phyloP scores from a whole-genome alignment of 1,284 basidiomycete genomes.

The Cutaneotrichosporon cutaneum region DNA sequence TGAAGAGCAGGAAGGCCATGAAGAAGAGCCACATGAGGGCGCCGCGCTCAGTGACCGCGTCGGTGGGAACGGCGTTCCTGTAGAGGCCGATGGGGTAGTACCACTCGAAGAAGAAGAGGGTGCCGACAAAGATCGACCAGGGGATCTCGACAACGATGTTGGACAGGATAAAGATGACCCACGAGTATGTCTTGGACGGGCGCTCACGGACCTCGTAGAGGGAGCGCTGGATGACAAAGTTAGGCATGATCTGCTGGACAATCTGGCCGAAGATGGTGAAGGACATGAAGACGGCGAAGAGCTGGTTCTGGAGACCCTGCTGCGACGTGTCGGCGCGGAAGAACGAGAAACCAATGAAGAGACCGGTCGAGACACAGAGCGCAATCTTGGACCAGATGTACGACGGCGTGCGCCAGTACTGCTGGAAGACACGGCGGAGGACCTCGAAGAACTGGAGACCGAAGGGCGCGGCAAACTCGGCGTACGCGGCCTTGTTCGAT shows the following conservation, averaged over 20 bases:
- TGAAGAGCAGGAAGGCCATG: slow-evolving; percentile 51
- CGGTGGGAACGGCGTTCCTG: slow-evolving; percentile 46
- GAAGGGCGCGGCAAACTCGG: slow-evolving; percentile 61
- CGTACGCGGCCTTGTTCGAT: slow-evolving; percentile 42
- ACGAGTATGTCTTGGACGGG: slow-evolving; percentile 75
- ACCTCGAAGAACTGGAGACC: slow-evolving; percentile 59
- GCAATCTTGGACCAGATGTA: slow-evolving; percentile 74
- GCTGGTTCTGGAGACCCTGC: slow-evolving; percentile 76
- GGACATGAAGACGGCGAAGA: slow-evolving; percentile 59
- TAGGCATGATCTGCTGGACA: slow-evolving; percentile 53
- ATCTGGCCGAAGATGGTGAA: slow-evolving; percentile 53
- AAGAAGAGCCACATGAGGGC: slow-evolving; percentile 50
- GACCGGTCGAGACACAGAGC: slow-evolving; percentile 50
- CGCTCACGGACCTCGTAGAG: slow-evolving; percentile 73
- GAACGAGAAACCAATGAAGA: slow-evolving; percentile 60
- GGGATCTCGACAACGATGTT: slow-evolving; percentile 54
- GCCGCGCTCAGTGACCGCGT: slow-evolving; percentile 44
- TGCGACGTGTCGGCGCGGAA: slow-evolving; percentile 66
- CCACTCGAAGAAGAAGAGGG: slow-evolving; percentile 54
- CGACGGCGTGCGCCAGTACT: slow-evolving; percentile 65
- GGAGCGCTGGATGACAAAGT: slow-evolving; percentile 57
- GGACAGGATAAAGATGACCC: slow-evolving; percentile 63
- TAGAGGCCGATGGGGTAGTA: slow-evolving; percentile 54
- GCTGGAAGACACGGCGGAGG: slow-evolving; percentile 59
- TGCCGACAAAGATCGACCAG: slow-evolving; percentile 57